Evolutionary conservation across 768 basidiomycete species (phyloP).

Genomic region (Lactarius sanguifluus): DNA sequence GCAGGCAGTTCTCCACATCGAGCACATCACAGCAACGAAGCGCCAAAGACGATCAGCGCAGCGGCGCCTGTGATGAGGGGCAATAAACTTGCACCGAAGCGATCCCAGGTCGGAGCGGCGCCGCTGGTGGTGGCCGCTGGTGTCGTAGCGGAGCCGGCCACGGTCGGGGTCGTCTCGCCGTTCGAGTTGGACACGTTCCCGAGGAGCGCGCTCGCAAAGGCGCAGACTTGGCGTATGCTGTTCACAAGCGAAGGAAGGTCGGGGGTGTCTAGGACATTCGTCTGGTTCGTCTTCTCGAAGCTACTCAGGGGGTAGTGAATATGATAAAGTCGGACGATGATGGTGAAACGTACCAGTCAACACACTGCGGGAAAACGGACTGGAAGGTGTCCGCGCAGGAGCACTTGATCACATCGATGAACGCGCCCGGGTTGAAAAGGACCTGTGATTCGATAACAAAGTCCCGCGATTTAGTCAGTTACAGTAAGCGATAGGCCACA

Average conservation of each 20-base stretch:
- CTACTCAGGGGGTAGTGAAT: constrained; percentile 34
- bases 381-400: constrained; percentile 54
- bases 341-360: constrained; percentile 52
- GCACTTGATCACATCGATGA: constrained; percentile 62
- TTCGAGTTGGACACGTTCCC: constrained; percentile 50
- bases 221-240: constrained; percentile 54
- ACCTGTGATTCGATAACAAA: constrained; percentile 41
- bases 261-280: constrained; percentile 47
- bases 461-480: neutral
- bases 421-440: constrained; percentile 62
- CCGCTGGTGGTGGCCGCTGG: neutral
- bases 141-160: constrained; percentile 18
- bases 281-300: constrained; percentile 59
- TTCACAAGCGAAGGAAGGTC: constrained; percentile 49
- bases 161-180: constrained; percentile 40
- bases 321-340: neutral
- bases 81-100: neutral
- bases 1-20: neutral
- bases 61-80: neutral
- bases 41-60: neutral
- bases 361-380: constrained; percentile 57
- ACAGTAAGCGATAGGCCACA: neutral
- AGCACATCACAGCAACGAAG: constrained; percentile 1
- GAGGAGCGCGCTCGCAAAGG: constrained; percentile 49
- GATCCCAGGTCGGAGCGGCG: constrained; percentile 1